phyloP scores from a whole-genome alignment of 2,329 filamentous ascomycete species.

The Colletotrichum aenigma region DNA sequence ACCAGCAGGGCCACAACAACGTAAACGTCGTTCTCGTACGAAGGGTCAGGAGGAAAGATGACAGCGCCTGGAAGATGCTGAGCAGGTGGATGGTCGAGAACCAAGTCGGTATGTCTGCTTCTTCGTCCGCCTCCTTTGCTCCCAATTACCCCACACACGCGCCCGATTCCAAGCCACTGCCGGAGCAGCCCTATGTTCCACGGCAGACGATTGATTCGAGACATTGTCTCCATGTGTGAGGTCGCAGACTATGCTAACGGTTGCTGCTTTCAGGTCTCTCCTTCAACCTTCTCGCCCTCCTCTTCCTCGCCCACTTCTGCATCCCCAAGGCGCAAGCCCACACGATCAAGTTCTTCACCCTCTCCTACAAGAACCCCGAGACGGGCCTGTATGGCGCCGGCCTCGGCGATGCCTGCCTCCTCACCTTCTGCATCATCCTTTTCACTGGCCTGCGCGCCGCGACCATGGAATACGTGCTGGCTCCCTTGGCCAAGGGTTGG shows the following conservation, averaged over 20 bases:
- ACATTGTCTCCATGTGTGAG: background rate
- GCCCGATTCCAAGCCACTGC: background rate
- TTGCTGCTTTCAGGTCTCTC: slow-evolving; percentile 65
- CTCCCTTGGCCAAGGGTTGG: slow-evolving; percentile 73
- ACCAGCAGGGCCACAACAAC: slow-evolving; percentile 54
- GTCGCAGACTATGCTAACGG: slow-evolving; percentile 24
- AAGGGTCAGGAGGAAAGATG: slow-evolving; percentile 65
- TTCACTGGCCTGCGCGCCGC: slow-evolving; percentile 87
- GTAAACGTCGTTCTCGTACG: slow-evolving; percentile 59
- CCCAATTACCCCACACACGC: background rate
- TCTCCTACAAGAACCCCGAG: slow-evolving; percentile 79
- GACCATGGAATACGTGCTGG: slow-evolving; percentile 85
- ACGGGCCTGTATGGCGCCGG: slow-evolving; percentile 77
- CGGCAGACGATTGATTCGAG: background rate
- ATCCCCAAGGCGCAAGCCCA: slow-evolving; percentile 80
- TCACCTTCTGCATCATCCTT: slow-evolving; percentile 78
- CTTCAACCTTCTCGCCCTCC: slow-evolving; percentile 82
- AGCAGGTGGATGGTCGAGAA: slow-evolving; percentile 77
- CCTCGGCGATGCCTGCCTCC: slow-evolving; percentile 78
- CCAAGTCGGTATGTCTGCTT: slow-evolving; percentile 70
- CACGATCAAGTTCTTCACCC: slow-evolving; percentile 86
- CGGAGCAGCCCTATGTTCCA: background rate
- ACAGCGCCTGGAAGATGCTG: slow-evolving; percentile 64
- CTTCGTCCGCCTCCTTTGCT: background rate
- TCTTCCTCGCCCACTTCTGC: slow-evolving; percentile 80